These are phyloP conservation scores for Trichoderma asperelloides DNA, from an alignment of 495 filamentous ascomycete genomes.

Conservation along the genomic window DNA sequence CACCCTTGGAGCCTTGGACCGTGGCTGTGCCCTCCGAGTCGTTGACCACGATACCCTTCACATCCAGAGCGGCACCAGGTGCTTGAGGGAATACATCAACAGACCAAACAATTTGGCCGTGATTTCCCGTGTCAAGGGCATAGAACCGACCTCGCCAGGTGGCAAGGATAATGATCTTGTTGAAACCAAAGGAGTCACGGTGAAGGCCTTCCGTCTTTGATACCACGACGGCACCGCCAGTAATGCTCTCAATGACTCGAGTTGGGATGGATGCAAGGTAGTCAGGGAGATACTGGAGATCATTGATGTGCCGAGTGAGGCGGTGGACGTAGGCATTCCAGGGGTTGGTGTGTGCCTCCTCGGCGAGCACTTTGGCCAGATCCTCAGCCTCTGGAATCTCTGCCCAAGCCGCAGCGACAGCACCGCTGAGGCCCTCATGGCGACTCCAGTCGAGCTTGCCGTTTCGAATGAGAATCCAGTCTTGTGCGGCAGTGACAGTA, in stretches of 20 bases:
- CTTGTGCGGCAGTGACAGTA: slow-evolving; percentile 55
- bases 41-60: slow-evolving; percentile 55
- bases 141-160: slow-evolving; percentile 73
- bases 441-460: slow-evolving; percentile 73
- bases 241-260: slow-evolving; percentile 59
- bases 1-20: slow-evolving; percentile 49
- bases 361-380: slow-evolving; percentile 69
- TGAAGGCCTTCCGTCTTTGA: background rate
- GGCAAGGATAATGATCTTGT: slow-evolving; percentile 72
- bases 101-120: slow-evolving; percentile 69
- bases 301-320: slow-evolving; percentile 68
- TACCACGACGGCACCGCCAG: slow-evolving; percentile 44
- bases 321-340: slow-evolving; percentile 78
- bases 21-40: slow-evolving; percentile 45
- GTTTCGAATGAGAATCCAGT: slow-evolving; percentile 78
- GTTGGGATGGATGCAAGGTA: slow-evolving; percentile 58
- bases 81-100: slow-evolving; percentile 48
- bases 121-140: slow-evolving; percentile 65
- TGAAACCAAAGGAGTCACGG: slow-evolving; percentile 78
- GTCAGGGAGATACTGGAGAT: slow-evolving; percentile 69
- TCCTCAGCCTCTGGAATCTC: slow-evolving; percentile 62
- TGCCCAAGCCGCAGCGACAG: slow-evolving; percentile 68
- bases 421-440: slow-evolving; percentile 68
- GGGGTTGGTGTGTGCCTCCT: slow-evolving; percentile 75
- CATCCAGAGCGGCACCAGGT: slow-evolving; percentile 44